Percentiles rank a stretch among this genome's conserved stretches.
These are phyloP conservation scores for Fusarium sacchari DNA, from an alignment of 2,329 filamentous ascomycete species.

Conservation along the genomic window DNA sequence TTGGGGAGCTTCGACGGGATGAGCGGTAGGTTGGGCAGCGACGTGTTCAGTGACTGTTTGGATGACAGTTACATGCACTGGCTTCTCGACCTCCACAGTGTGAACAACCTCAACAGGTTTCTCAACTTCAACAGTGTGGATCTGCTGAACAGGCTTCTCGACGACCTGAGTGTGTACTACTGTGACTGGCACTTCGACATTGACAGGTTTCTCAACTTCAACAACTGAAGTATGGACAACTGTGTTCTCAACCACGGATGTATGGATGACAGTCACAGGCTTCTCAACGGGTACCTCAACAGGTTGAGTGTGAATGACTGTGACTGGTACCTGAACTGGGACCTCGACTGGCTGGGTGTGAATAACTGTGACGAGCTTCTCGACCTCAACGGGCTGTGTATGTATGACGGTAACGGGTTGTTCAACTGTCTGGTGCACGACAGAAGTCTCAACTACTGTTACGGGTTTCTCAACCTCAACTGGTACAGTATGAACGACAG, in stretches of 20 bases:
- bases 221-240: constrained; percentile 16
- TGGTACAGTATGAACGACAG: background rate
- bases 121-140: constrained; percentile 16
- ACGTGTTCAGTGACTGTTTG: constrained; percentile 9
- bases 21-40: background rate
- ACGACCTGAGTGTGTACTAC: background rate
- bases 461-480: background rate
- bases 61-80: constrained; percentile 14
- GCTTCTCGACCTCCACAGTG: constrained; percentile 16
- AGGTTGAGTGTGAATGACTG: background rate
- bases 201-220: constrained; percentile 12
- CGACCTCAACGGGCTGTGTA: constrained; percentile 1
- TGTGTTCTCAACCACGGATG: constrained; percentile 14
- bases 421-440: constrained; percentile 13
- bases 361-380: constrained; percentile 4
- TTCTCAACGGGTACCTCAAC: background rate
- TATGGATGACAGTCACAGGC: constrained; percentile 18
- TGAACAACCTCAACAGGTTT: constrained; percentile 15
- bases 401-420: constrained; percentile 11
- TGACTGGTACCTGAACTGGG: constrained; percentile 1
- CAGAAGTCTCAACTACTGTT: constrained; percentile 12
- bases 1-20: background rate
- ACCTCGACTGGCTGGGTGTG: background rate
- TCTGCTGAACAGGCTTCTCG: background rate
- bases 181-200: constrained; percentile 13